Evolutionary conservation across 352 stramenopile species (phyloP).

Genomic region (Phytopythium aichiense): DNA sequence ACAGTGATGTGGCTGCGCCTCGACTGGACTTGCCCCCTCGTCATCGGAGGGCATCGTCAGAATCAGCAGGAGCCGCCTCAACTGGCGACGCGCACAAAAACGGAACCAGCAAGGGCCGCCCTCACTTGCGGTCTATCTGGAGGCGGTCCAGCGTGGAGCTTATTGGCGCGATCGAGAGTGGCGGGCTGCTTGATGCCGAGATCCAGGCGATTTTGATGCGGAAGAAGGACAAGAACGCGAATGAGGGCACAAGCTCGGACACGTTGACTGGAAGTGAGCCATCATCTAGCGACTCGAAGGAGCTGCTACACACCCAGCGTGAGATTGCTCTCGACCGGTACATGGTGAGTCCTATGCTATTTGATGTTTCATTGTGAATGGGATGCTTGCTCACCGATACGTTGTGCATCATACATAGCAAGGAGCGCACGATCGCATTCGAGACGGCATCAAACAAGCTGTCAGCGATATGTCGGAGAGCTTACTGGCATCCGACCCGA

Average conservation of each 20-base stretch:
- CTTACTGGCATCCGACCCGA: slow-evolving; percentile 18
- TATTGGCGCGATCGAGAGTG: slow-evolving; percentile 54
- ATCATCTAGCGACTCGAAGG: slow-evolving; percentile 19
- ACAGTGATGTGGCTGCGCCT: slow-evolving; percentile 5
- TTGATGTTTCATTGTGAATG: not conserved
- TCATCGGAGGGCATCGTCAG: slow-evolving; percentile 26
- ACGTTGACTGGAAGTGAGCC: slow-evolving; percentile 12
- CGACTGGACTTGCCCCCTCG: slow-evolving; percentile 8
- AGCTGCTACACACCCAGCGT: slow-evolving; percentile 37
- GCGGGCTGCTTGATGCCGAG: slow-evolving; percentile 37
- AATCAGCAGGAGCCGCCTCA: slow-evolving; percentile 15
- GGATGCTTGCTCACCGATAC: not conserved
- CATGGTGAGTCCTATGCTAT: slow-evolving; percentile 45
- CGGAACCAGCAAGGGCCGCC: not conserved
- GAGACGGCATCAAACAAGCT: slow-evolving; percentile 40
- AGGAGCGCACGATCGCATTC: slow-evolving; percentile 57
- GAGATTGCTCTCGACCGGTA: slow-evolving; percentile 68
- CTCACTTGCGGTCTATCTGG: slow-evolving; percentile 9
- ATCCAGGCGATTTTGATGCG: slow-evolving; percentile 19
- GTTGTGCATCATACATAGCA: slow-evolving; percentile 32
- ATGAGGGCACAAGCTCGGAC: not conserved
- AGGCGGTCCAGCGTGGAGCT: slow-evolving; percentile 67
- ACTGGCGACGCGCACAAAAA: not conserved
- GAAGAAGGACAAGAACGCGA: slow-evolving; percentile 5
- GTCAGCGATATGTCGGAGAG: slow-evolving; percentile 27